phyloP scores from a whole-genome alignment of 2,329 filamentous ascomycete genomes.

The Fusarium sp. region DNA sequence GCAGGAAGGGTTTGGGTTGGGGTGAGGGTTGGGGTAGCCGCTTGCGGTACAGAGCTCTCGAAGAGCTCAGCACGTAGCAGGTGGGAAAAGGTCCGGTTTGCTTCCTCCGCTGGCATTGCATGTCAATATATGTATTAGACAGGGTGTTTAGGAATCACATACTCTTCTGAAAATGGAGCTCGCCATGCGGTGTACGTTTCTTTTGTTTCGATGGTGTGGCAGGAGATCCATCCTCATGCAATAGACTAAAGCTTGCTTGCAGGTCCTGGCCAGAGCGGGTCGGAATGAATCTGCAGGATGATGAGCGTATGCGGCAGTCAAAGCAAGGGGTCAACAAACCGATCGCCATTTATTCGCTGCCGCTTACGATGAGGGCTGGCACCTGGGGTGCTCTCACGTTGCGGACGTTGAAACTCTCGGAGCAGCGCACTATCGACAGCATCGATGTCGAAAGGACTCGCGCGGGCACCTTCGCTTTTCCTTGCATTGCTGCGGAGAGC shows the following conservation, averaged over 20 bases:
- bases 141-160: constrained; percentile 44
- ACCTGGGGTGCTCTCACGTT: constrained; percentile 60
- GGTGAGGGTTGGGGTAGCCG: constrained; percentile 69
- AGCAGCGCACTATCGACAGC: constrained; percentile 60
- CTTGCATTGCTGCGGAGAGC: constrained; percentile 48
- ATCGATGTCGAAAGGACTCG: constrained; percentile 57
- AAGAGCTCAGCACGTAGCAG: constrained; percentile 92
- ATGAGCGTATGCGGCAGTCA: constrained; percentile 32
- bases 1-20: constrained; percentile 62
- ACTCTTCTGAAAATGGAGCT: constrained; percentile 95
- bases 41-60: constrained; percentile 86
- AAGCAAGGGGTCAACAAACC: constrained; percentile 52
- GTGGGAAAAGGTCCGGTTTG: constrained; percentile 89
- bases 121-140: constrained; percentile 10
- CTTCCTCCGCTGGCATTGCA: constrained; percentile 75
- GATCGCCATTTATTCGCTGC: constrained; percentile 67
- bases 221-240: constrained; percentile 92
- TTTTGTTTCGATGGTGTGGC: constrained; percentile 87
- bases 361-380: constrained; percentile 66
- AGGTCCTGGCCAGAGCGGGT: constrained; percentile 92
- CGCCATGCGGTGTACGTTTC: constrained; percentile 85
- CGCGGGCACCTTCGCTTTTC: constrained; percentile 47
- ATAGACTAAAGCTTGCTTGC: constrained; percentile 87
- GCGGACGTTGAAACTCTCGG: constrained; percentile 59
- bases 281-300: constrained; percentile 80